Conservation (phyloP, 108 stramenopile species). For the Aurantiochytrium sp. region DNA sequence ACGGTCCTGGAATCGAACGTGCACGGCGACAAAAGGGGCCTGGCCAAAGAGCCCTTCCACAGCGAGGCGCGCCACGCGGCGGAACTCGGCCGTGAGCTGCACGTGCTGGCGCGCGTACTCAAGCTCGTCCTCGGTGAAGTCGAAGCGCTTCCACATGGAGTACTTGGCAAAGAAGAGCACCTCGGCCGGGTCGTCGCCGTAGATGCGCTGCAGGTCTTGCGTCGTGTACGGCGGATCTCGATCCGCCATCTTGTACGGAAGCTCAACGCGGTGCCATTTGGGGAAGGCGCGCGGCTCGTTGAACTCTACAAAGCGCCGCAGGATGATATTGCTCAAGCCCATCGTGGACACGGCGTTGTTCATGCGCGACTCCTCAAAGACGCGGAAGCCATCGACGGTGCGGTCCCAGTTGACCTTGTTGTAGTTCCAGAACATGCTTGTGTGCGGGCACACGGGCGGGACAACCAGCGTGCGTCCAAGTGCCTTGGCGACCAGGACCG, state of each 20-base stretch:
- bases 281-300: background rate
- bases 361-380: background rate
- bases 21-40: background rate
- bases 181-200: background rate
- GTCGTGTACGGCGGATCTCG: background rate
- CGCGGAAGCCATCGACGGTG: background rate
- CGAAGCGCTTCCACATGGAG: slow-evolving; percentile 21
- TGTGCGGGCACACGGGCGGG: background rate
- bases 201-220: background rate
- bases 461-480: slow-evolving; percentile 1
- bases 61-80: background rate
- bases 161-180: background rate
- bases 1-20: background rate
- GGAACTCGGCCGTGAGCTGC: background rate
- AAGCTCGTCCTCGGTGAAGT: background rate
- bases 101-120: background rate
- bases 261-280: slow-evolving; percentile 19
- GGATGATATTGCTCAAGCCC: background rate
- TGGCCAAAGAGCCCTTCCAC: background rate
- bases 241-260: background rate
- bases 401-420: slow-evolving; percentile 5
- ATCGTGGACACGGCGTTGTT: background rate
- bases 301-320: slow-evolving; percentile 6
- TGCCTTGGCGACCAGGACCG: background rate
- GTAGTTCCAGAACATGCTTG: slow-evolving; percentile 29